Evolutionary conservation across 2,329 filamentous ascomycete species (phyloP).

Genomic region (Rachicladosporium sp.): DNA sequence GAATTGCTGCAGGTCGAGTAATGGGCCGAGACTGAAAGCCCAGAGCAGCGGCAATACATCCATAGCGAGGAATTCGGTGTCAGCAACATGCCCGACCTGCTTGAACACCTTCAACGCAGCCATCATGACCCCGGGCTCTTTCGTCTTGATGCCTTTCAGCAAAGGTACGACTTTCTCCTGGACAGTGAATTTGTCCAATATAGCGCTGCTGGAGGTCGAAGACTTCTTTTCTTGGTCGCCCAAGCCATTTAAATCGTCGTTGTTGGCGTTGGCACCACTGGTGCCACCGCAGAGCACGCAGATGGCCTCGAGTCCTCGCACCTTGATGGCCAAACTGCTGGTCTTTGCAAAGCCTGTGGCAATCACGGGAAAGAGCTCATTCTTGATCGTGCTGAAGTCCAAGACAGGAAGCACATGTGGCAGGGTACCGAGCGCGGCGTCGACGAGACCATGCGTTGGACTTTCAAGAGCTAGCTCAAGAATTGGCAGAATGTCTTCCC

Average conservation of each 20-base stretch:
- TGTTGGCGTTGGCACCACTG: conserved; percentile 9
- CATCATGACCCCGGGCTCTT: conserved; percentile 96
- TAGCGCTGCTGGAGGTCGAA: conserved; percentile 47
- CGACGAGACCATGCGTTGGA: conserved; percentile 76
- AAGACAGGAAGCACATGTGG: conserved; percentile 73
- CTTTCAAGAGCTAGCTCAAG: conserved; percentile 76
- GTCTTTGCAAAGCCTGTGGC: conserved; percentile 85
- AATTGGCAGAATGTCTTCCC: conserved; percentile 85
- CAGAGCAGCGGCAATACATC: conserved; percentile 84
- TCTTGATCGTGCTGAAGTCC: conserved; percentile 94
- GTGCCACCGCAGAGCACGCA: conserved; percentile 72
- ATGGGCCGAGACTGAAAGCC: conserved; percentile 79
- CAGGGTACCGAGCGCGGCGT: conserved; percentile 68
- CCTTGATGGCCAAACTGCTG: conserved; percentile 86
- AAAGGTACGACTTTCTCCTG: conserved; percentile 93
- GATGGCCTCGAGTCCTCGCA: conserved; percentile 81
- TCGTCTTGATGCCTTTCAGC: conserved; percentile 88
- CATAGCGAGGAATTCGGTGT: conserved; percentile 82
- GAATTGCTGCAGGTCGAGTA: conserved; percentile 77
- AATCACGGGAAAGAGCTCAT: conserved; percentile 88
- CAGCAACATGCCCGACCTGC: conserved; percentile 69
- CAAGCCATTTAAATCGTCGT: conserved; percentile 59
- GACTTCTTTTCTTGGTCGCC: conserved; percentile 31
- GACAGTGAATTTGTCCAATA: conserved; percentile 93
- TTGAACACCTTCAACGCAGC: conserved; percentile 74